phyloP scores from a whole-genome alignment of 495 filamentous ascomycete species.

The Patellaria atrata region DNA sequence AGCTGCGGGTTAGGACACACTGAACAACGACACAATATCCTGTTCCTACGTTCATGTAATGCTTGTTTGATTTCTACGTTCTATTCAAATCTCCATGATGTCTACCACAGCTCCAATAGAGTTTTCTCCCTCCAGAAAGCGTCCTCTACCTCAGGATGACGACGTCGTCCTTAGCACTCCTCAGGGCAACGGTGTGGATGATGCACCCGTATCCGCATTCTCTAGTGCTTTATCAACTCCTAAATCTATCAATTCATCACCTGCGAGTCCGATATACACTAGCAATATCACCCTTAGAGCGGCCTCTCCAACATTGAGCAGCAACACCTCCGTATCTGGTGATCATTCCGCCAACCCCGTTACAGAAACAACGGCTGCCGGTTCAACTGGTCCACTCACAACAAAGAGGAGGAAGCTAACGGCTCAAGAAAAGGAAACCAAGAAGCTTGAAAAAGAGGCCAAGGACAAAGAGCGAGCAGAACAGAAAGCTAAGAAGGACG shows the following conservation, averaged over 20 bases:
- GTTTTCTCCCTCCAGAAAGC: slow-evolving; percentile 10
- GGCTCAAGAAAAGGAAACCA: slow-evolving; percentile 31
- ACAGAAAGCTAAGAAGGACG: slow-evolving; percentile 24
- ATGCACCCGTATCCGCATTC: slow-evolving; percentile 2
- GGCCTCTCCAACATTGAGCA: slow-evolving; percentile 13
- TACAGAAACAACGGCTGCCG: neutral
- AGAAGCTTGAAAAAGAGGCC: slow-evolving; percentile 39
- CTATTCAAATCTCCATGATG: slow-evolving; percentile 4
- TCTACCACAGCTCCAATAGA: slow-evolving; percentile 1
- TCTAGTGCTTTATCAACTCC: slow-evolving; percentile 10
- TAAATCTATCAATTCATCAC: slow-evolving; percentile 21
- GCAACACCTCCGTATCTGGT: slow-evolving; percentile 8
- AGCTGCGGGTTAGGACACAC: neutral
- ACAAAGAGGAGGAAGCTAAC: slow-evolving; percentile 18
- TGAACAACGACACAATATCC: slow-evolving; percentile 1
- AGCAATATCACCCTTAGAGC: slow-evolving; percentile 4
- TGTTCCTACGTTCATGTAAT: slow-evolving; percentile 2
- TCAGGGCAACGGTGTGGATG: no score
- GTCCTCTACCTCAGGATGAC: slow-evolving; percentile 6
- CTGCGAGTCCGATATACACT: slow-evolving; percentile 12
- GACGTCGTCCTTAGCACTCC: slow-evolving; percentile 7
- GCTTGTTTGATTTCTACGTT: neutral
- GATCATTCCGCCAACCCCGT: neutral
- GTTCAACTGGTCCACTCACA: slow-evolving; percentile 7
- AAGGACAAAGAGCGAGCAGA: slow-evolving; percentile 32